Evolutionary conservation across 202 grass and related monocot species (phyloP).

Genomic region (Tripidium arundinaceum): DNA sequence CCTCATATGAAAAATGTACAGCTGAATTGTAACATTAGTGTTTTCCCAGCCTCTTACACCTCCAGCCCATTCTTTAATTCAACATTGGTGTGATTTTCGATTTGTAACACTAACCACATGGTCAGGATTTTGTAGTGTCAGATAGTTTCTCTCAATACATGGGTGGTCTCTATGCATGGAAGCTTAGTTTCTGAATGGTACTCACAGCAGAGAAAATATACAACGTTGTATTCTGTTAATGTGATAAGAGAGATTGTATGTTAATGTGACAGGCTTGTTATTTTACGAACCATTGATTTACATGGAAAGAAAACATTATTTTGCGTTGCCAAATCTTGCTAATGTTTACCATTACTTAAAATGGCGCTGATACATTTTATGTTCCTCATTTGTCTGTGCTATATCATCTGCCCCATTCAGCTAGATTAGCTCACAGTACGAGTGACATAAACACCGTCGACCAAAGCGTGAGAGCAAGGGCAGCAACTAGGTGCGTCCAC

Average conservation of each 20-base stretch:
- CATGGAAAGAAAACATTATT: background rate
- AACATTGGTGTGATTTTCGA: slow-evolving; percentile 9
- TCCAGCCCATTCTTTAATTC: slow-evolving; percentile 13
- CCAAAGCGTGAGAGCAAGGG: slow-evolving; percentile 40
- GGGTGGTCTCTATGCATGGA: too few relatives aligned
- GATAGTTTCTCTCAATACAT: background rate
- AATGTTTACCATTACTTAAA: background rate
- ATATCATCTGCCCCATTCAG: background rate
- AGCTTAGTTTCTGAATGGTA: background rate
- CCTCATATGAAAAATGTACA: slow-evolving; percentile 49
- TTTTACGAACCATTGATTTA: background rate
- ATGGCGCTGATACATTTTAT: background rate
- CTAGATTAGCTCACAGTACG: slow-evolving; percentile 22
- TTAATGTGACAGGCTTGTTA: background rate
- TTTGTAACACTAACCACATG: background rate
- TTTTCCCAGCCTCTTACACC: background rate
- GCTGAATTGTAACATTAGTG: slow-evolving; percentile 27
- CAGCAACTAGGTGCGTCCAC: slow-evolving; percentile 47
- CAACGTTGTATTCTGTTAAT: background rate
- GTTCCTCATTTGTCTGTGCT: background rate
- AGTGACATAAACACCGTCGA: slow-evolving; percentile 50
- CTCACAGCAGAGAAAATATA: background rate
- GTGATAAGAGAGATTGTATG: background rate
- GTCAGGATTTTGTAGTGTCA: background rate
- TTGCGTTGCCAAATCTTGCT: background rate